Percentiles rank a stretch among this genome's conserved stretches.
phyloP scores from a whole-genome alignment of 176 grass and related monocot genomes.

The Eleusine indica region DNA sequence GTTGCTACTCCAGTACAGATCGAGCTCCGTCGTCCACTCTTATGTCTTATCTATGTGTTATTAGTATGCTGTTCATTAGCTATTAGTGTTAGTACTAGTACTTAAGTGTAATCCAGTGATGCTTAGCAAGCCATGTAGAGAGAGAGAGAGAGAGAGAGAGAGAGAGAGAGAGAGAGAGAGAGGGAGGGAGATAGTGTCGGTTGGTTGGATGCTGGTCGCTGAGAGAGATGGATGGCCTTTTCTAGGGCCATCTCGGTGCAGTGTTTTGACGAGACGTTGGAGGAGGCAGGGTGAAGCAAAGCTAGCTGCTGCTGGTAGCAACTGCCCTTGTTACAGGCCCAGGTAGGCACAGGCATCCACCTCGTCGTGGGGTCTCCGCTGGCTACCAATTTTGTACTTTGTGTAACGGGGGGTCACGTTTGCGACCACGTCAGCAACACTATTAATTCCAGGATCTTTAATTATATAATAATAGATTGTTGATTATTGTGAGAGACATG shows the following conservation, averaged over 20 bases:
- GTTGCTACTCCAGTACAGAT: constrained; percentile 13
- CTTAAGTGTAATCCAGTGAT: constrained; percentile 44
- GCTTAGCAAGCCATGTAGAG: constrained; percentile 33
- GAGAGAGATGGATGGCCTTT: constrained; percentile 14
- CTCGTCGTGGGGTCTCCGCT: background rate
- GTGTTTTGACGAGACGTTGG: constrained; percentile 40
- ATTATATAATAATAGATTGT: constrained; percentile 25
- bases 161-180: too few relatives aligned
- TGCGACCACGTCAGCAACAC: background rate
- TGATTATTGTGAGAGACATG: background rate
- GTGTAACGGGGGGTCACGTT: constrained; percentile 40
- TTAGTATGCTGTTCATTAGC: constrained; percentile 24
- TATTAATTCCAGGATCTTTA: constrained; percentile 5
- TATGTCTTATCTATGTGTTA: constrained; percentile 32
- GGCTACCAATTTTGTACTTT: constrained; percentile 64
- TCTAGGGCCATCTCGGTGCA: constrained; percentile 29
- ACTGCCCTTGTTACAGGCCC: constrained; percentile 40
- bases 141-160: constrained; percentile 24
- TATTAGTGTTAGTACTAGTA: constrained; percentile 2
- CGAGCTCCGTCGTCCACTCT: background rate
- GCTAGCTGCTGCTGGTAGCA: constrained; percentile 25
- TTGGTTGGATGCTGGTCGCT: constrained; percentile 12
- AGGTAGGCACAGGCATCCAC: constrained; percentile 33
- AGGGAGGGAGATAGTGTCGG: background rate
- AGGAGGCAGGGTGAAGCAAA: background rate